Evolutionary conservation across 192 early-diverging fungal genomes (phyloP).

Genomic region (Backusella luteola): DNA sequence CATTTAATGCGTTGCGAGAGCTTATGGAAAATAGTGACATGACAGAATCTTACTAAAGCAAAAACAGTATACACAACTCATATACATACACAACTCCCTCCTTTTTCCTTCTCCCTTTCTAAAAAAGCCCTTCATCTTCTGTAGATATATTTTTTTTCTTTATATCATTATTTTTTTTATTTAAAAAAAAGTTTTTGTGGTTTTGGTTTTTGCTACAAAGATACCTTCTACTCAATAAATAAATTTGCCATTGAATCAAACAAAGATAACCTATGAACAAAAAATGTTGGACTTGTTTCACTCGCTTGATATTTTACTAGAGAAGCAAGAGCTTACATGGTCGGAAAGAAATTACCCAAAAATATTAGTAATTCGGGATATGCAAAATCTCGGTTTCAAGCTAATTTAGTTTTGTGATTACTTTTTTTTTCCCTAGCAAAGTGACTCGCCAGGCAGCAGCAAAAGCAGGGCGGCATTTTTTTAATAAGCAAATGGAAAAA

Average conservation of each 20-base stretch:
- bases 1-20: slow-evolving; percentile 3
- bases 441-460: neutral
- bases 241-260: neutral
- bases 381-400: neutral
- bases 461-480: neutral
- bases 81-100: too few species aligned
- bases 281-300: neutral
- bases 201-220: neutral
- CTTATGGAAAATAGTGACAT: neutral
- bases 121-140: neutral
- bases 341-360: neutral
- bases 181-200: neutral
- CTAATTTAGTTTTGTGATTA: neutral
- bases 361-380: neutral
- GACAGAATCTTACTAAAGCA: neutral
- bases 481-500: neutral
- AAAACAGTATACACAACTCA: neutral
- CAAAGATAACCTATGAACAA: neutral
- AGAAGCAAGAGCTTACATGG: too few species aligned
- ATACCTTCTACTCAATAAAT: neutral
- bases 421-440: neutral
- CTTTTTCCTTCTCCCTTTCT: neutral
- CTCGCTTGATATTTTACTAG: neutral
- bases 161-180: neutral
- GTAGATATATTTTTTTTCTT: neutral